Conservation (phyloP, 2,329 filamentous ascomycete species). For the Microdochium bolleyi region DNA sequence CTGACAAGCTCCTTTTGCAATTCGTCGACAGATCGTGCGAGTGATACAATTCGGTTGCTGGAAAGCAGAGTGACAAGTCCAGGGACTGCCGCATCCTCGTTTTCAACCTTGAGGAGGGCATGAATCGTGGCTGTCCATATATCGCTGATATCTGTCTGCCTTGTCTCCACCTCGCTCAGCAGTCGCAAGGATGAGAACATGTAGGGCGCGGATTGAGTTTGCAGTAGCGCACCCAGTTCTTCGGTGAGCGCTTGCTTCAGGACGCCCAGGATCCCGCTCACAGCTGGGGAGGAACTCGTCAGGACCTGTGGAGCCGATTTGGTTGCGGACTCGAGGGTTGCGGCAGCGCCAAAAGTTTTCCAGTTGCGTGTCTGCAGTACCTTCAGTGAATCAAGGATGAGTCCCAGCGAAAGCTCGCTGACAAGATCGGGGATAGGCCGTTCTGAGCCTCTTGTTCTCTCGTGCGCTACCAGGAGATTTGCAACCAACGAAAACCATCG, state of each 20-base stretch:
- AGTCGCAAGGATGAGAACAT: conserved; percentile 59
- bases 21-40: conserved; percentile 26
- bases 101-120: conserved; percentile 25
- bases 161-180: conserved; percentile 35
- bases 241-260: conserved; percentile 43
- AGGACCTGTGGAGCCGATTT: conserved; percentile 35
- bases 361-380: conserved; percentile 42
- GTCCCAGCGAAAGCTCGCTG: conserved; percentile 18
- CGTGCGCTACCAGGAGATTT: conserved; percentile 29
- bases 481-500: conserved; percentile 58
- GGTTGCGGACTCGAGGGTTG: conserved; percentile 31
- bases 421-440: conserved; percentile 19
- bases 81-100: conserved; percentile 18
- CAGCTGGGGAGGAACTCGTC: conserved; percentile 13
- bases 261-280: conserved; percentile 29
- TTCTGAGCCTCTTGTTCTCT: conserved; percentile 12
- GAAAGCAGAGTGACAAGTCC: conserved; percentile 39
- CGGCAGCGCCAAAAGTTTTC: conserved; percentile 48
- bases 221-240: conserved; percentile 49
- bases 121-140: conserved; percentile 38
- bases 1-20: conserved; percentile 41
- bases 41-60: conserved; percentile 25
- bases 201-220: conserved; percentile 60
- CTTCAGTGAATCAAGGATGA: conserved; percentile 26
- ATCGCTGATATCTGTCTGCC: conserved; percentile 24